Evolutionary conservation across 495 filamentous ascomycete species (phyloP), one percentile per base, ranked within the genome.

Genomic region (Thermothielavioides terrestris): DNA sequence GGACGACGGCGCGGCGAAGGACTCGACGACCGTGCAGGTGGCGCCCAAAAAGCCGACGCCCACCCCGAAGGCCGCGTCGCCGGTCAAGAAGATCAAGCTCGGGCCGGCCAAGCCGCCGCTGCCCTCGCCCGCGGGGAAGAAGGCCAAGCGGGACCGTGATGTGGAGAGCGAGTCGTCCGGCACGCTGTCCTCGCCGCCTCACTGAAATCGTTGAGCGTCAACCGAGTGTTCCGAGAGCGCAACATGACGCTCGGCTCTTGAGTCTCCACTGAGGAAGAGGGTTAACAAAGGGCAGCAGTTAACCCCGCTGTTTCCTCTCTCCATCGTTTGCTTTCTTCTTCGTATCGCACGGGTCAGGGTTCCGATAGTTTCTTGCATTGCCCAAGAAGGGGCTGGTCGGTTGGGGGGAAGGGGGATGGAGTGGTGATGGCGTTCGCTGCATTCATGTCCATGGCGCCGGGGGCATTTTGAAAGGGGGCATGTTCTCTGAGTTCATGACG

Each of bases 161-260:
- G 56, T 61, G 22, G 71, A 73, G 57, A 74, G 71, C 11, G 73
- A 75, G 54, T 75, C 72, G 20, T 74, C 72, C 10, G 73, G 69
- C 1, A 76, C 72, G 1, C 47, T 77, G 22, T 77, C 74, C 0
- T 75, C 74, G 10, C 73, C 73, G 6, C 74, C 73, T n/a, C 42
- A 18, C n/a, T n/a, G n/a, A n/a, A n/a, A n/a, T 11, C 58, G 47
- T 25, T 58, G 31, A 45, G 3, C 8, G 28, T 8, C 31, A 4
- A 4, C 3, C 15, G 21, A 21, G 15, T 20, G 2, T 6, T 21
- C 39, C 15, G 8, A 26, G 20, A 14, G 15, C 6, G 35, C 27
- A 52, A 43, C 34, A 15, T 41, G 11, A 6, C n/a, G n/a, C n/a
- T n/a, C n/a, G n/a, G n/a, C n/a, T n/a, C n/a, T n/a, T n/a, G n/a